phyloP scores from a whole-genome alignment of 495 filamentous ascomycete genomes.

The Mytilinidion resinicola region DNA sequence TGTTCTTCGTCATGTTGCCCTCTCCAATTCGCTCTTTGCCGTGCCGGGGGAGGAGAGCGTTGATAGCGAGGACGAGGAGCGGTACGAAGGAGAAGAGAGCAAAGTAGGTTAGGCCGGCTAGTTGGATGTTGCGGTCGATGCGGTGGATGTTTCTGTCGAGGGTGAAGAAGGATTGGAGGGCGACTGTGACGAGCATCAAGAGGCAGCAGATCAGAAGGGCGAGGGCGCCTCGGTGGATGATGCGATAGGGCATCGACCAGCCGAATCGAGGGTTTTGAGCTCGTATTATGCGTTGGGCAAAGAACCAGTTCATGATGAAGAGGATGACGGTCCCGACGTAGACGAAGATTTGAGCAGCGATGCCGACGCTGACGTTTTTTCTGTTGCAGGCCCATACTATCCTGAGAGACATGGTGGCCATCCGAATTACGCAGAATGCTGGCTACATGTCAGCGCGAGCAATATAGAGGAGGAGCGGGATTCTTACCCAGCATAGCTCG shows the following conservation, averaged over 20 bases:
- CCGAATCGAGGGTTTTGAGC: conserved; percentile 29
- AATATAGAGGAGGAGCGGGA: not conserved
- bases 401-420: conserved; percentile 58
- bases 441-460: conserved; percentile 4
- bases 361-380: conserved; percentile 49
- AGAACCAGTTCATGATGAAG: conserved; percentile 34
- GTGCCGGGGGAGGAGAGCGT: conserved; percentile 12
- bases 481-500: conserved; percentile 56
- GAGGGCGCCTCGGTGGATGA: conserved; percentile 14
- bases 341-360: conserved; percentile 58
- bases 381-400: conserved; percentile 51
- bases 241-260: conserved; percentile 26
- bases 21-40: conserved; percentile 29
- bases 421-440: conserved; percentile 67
- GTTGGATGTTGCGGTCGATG: conserved; percentile 23
- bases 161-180: conserved; percentile 30
- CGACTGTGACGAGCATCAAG: conserved; percentile 20
- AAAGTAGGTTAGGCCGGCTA: conserved; percentile 26
- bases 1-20: conserved; percentile 27
- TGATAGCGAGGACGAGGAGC: conserved; percentile 13
- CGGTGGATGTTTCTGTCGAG: conserved; percentile 12
- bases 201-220: conserved; percentile 14
- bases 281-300: conserved; percentile 32
- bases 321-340: conserved; percentile 33
- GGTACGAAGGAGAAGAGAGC: conserved; percentile 25